Evolutionary conservation across 2,329 filamentous ascomycete genomes (phyloP), one percentile per base, ranked within the genome.

Genomic region (Chaetomium globosum): DNA sequence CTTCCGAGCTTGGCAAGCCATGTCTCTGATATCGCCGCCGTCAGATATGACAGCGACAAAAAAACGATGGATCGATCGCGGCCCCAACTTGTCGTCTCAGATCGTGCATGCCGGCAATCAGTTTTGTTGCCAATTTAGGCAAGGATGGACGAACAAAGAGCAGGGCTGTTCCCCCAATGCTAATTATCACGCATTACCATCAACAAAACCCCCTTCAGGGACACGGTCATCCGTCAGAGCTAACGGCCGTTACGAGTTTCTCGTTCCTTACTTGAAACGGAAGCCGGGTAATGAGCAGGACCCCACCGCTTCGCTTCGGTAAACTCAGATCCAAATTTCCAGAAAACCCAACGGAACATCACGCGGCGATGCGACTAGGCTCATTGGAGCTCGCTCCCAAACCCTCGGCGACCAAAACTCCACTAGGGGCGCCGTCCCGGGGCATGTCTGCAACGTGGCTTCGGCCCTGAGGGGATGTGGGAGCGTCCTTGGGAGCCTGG

Each of bases 271-370:
- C 33, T 36, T 12, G 12, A 68, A 68, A 68, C 62, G 59, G 65
- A 61, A 54, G 33, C 13, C 28, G 60, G 54, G 30, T 59, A 61
- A 58, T 63, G 55, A 61, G 52, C 31, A 52, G 52, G 57, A 43
- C 21, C 49, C 55, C 61, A 61, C 61, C 19, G 48, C 60, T 19
- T 63, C 46, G 59, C 65, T 59, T 64, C 58, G 53, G 30, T 46
- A 62, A 55, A 30, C 60, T 65, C 63, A 67, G 67, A 69, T 71
- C 67, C 65, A 69, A 70, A 70, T 70, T 71, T 71, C 70, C 65
- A 69, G 68, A 68, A 70, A 49, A 52, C 65, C 65, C 67, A 63
- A 65, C 65, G 64, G 61, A 68, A 68, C 64, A 31, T 63, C 59
- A 55, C 61, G 54, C 43, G 61, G 60, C 67, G 69, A 69, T 70